phyloP scores from a whole-genome alignment of 805 yeast species.

The Blastobotrys terrestris region DNA sequence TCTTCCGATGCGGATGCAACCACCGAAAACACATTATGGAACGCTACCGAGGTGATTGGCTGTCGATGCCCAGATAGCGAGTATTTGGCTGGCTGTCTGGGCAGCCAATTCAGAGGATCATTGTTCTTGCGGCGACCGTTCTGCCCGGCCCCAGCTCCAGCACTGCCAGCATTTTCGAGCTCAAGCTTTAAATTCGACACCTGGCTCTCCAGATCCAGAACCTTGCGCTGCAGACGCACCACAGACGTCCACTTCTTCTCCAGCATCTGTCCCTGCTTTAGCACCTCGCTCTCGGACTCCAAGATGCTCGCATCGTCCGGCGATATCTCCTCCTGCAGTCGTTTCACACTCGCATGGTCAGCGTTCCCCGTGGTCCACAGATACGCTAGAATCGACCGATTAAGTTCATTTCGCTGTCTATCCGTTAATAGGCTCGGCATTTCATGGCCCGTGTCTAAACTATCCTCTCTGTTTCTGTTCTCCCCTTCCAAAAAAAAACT shows the following conservation, averaged over 20 bases:
- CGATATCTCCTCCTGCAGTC: conserved; percentile 3
- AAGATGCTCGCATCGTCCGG: conserved; percentile 1
- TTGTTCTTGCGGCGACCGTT: conserved; percentile 11
- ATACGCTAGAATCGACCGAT: conserved; percentile 16
- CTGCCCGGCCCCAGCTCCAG: conserved; percentile 16
- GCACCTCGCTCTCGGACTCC: conserved; percentile 6
- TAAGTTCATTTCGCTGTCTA: conserved; percentile 14
- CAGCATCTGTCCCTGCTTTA: conserved; percentile 34
- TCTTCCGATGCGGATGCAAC: conserved; percentile 63
- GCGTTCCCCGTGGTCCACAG: conserved; percentile 3
- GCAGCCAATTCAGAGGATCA: conserved; percentile 53
- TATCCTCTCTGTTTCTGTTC: too few relatives aligned
- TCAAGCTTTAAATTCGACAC: conserved; percentile 38
- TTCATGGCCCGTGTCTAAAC: background rate
- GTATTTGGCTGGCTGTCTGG: conserved; percentile 40
- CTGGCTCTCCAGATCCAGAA: conserved; percentile 61
- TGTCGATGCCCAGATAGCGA: conserved; percentile 49
- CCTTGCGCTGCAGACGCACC: conserved; percentile 66
- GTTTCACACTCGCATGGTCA: conserved; percentile 6
- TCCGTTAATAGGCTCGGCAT: conserved; percentile 12
- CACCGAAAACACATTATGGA: conserved; percentile 71
- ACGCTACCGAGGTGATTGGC: conserved; percentile 53
- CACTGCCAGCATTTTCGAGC: conserved; percentile 38
- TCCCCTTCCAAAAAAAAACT: too few relatives aligned
- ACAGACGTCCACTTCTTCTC: conserved; percentile 88